Evolutionary conservation across 2,329 filamentous ascomycete species (phyloP).

Genomic region (Pleomassaria siparia): DNA sequence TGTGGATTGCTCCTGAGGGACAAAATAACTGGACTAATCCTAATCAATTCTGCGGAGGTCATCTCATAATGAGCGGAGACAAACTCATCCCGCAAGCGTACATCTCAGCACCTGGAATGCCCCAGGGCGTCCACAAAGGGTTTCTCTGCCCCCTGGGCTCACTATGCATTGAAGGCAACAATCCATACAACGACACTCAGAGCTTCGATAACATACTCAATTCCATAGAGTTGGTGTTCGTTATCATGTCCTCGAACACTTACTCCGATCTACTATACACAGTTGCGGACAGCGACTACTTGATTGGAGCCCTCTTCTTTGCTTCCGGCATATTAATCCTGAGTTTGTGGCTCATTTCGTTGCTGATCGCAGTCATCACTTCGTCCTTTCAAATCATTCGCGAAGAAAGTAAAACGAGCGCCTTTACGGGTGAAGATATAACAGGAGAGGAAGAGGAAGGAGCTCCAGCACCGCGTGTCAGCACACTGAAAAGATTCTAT

Average conservation of each 20-base stretch:
- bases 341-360: constrained; percentile 94
- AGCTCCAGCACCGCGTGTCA: constrained; percentile 45
- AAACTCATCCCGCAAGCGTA: constrained; percentile 59
- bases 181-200: constrained; percentile 81
- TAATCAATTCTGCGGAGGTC: constrained; percentile 83
- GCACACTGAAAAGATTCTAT: constrained; percentile 69
- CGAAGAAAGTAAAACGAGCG: constrained; percentile 91
- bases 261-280: constrained; percentile 95
- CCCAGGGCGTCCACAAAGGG: constrained; percentile 65
- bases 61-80: constrained; percentile 61
- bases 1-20: constrained; percentile 55
- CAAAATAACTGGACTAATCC: constrained; percentile 55
- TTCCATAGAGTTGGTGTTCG: constrained; percentile 91
- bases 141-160: constrained; percentile 86
- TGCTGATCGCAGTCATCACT: constrained; percentile 94
- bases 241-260: constrained; percentile 98
- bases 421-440: constrained; percentile 76
- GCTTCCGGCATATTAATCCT: constrained; percentile 78
- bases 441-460: constrained; percentile 40
- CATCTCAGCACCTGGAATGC: constrained; percentile 55
- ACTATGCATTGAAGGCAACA: constrained; percentile 74
- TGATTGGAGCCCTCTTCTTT: constrained; percentile 78
- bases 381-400: constrained; percentile 98
- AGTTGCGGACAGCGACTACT: constrained; percentile 87
- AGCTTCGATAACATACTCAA: constrained; percentile 95